These are phyloP conservation scores for Penicillium coffeae DNA, from an alignment of 495 filamentous ascomycete species.

Conservation along the genomic window DNA sequence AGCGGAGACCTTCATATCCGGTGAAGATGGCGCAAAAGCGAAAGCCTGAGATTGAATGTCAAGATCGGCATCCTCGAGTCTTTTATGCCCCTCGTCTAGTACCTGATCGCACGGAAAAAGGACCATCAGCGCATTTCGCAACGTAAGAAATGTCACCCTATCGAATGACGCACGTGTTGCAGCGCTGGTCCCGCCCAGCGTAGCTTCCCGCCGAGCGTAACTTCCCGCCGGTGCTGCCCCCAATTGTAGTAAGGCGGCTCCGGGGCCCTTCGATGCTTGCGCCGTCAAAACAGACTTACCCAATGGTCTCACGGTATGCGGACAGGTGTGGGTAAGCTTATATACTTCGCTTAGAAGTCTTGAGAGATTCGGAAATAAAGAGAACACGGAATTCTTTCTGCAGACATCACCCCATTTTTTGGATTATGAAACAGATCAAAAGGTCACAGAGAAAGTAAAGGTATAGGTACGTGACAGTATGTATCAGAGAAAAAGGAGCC, in stretches of 20 bases:
- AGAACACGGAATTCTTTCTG: not conserved
- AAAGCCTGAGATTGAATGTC: not conserved
- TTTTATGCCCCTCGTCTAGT: not conserved
- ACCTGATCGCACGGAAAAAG: not conserved
- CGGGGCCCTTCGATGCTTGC: not conserved
- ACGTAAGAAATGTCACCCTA: constrained; percentile 7
- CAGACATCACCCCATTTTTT: constrained; percentile 6
- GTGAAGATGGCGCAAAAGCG: not conserved
- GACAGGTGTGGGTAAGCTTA: too few relatives aligned
- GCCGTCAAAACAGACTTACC: not conserved
- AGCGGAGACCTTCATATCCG: constrained; percentile 28
- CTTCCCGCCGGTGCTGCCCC: not conserved
- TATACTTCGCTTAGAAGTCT: not conserved
- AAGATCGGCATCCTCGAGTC: constrained; percentile 11
- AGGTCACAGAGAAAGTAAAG: constrained; percentile 6
- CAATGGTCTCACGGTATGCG: too few relatives aligned
- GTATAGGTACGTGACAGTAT: constrained; percentile 21
- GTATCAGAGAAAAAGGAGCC: constrained; percentile 14
- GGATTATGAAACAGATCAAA: constrained; percentile 2
- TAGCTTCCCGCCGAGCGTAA: too few relatives aligned
- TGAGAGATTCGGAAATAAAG: too few relatives aligned
- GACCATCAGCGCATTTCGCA: not conserved
- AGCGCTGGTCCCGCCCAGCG: not conserved
- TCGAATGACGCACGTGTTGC: constrained; percentile 12
- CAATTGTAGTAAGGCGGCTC: not conserved